These are phyloP conservation scores for Avena eriantha DNA, from an alignment of 176 grass and related monocot genomes.

Conservation along the genomic window DNA sequence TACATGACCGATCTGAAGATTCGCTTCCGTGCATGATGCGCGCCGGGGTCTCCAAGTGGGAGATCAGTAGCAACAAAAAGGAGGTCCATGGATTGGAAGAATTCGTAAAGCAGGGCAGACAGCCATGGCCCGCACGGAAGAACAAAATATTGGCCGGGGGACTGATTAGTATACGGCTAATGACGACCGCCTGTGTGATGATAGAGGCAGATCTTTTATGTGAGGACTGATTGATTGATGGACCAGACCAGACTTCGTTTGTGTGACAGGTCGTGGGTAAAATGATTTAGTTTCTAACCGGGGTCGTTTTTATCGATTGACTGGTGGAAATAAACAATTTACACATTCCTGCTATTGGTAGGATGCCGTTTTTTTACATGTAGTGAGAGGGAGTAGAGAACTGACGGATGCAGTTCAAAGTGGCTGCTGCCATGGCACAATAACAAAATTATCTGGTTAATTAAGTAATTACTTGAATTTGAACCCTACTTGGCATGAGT, in stretches of 20 bases:
- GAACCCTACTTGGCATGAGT: neutral
- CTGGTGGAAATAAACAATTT: neutral
- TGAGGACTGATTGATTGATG: neutral
- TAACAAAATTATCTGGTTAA: neutral
- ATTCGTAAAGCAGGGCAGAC: neutral
- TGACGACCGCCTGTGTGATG: constrained; percentile 9
- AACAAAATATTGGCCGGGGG: constrained; percentile 10
- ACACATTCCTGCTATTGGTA: too few species aligned
- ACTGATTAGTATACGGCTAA: constrained; percentile 13
- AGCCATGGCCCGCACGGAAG: neutral
- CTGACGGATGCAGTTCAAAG: neutral
- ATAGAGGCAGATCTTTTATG: neutral
- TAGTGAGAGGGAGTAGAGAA: neutral
- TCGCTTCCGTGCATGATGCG: constrained; percentile 29
- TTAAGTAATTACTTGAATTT: neutral
- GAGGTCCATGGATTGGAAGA: too few species aligned
- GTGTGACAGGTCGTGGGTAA: neutral
- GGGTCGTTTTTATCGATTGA: neutral
- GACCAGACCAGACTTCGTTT: neutral
- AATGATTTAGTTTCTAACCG: neutral
- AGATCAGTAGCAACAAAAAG: neutral
- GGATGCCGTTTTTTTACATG: neutral
- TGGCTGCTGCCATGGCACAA: neutral
- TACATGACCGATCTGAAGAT: constrained; percentile 22
- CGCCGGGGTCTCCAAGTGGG: neutral